phyloP scores from a whole-genome alignment of 116 monocot genomes.

The Phalaenopsis hybrid region DNA sequence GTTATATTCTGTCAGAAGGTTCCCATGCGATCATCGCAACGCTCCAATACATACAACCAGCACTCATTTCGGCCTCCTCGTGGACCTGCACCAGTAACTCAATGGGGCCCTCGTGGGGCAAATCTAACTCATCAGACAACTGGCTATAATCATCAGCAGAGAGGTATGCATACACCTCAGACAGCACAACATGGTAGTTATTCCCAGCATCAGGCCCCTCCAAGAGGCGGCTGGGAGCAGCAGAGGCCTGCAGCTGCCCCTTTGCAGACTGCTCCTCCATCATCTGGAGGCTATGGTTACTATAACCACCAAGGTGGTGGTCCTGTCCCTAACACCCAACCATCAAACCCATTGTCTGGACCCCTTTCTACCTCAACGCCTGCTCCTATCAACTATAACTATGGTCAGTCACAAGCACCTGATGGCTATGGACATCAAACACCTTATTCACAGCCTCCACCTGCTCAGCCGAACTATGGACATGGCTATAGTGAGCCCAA shows the following conservation, averaged over 20 bases:
- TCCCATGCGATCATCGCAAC: constrained; percentile 13
- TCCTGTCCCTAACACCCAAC: constrained; percentile 25
- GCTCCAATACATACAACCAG: constrained; percentile 20
- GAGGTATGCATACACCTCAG: constrained; percentile 60
- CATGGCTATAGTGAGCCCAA: constrained; percentile 57
- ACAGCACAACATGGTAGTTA: constrained; percentile 40
- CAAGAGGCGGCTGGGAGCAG: constrained; percentile 50
- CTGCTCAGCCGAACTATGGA: constrained; percentile 42
- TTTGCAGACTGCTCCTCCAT: constrained; percentile 10
- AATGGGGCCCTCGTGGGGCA: constrained; percentile 46
- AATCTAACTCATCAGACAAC: constrained; percentile 11
- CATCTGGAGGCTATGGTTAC: constrained; percentile 50
- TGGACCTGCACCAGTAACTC: constrained; percentile 19
- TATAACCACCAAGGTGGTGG: constrained; percentile 46
- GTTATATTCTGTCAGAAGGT: not conserved
- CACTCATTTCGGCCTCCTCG: constrained; percentile 44
- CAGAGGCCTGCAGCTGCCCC: constrained; percentile 38
- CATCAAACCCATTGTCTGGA: constrained; percentile 23
- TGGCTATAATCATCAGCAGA: constrained; percentile 61
- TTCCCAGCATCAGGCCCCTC: constrained; percentile 32
- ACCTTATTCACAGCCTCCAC: constrained; percentile 39
- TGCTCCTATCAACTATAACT: constrained; percentile 42
- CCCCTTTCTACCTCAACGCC: constrained; percentile 11
- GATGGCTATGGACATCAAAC: constrained; percentile 7
- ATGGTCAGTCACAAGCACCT: constrained; percentile 33